Percentiles rank a stretch among this genome's conserved stretches.
These are phyloP conservation scores for Inosperma sp. DNA, from an alignment of 768 basidiomycete genomes.

Conservation along the genomic window DNA sequence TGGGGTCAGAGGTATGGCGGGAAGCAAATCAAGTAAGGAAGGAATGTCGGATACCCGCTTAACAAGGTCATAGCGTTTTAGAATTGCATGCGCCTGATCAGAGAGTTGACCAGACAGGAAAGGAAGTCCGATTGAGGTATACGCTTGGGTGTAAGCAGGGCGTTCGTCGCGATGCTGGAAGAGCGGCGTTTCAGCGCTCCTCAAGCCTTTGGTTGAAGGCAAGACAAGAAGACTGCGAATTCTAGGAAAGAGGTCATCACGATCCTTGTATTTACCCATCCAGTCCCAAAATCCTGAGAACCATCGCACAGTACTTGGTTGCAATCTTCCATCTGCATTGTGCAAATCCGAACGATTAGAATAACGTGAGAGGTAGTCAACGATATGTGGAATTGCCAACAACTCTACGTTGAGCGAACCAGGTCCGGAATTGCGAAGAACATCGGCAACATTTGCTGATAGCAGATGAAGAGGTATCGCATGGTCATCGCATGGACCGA, in stretches of 20 bases:
- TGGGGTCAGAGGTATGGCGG: too few species aligned
- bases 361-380: slow-evolving; percentile 27
- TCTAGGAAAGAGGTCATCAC: slow-evolving; percentile 19
- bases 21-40: slow-evolving; percentile 30
- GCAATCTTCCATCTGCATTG: slow-evolving; percentile 16
- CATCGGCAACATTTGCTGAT: slow-evolving; percentile 18
- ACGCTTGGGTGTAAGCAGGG: slow-evolving; percentile 15
- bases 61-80: slow-evolving; percentile 17
- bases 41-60: slow-evolving; percentile 26
- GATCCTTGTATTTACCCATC: slow-evolving; percentile 26
- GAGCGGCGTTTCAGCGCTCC: slow-evolving; percentile 17
- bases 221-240: slow-evolving; percentile 26
- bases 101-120: slow-evolving; percentile 31
- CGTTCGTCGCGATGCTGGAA: slow-evolving; percentile 27
- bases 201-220: slow-evolving; percentile 31
- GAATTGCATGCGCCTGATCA: slow-evolving; percentile 16
- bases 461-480: slow-evolving; percentile 31
- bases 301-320: slow-evolving; percentile 27
- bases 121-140: slow-evolving; percentile 29
- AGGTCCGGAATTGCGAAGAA: slow-evolving; percentile 23
- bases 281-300: slow-evolving; percentile 43
- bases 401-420: slow-evolving; percentile 29
- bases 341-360: slow-evolving; percentile 23
- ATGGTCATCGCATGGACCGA: slow-evolving; percentile 26
- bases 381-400: slow-evolving; percentile 24